Evolutionary conservation across 768 basidiomycete genomes (phyloP).

Genomic region (Sarcodon sp.): DNA sequence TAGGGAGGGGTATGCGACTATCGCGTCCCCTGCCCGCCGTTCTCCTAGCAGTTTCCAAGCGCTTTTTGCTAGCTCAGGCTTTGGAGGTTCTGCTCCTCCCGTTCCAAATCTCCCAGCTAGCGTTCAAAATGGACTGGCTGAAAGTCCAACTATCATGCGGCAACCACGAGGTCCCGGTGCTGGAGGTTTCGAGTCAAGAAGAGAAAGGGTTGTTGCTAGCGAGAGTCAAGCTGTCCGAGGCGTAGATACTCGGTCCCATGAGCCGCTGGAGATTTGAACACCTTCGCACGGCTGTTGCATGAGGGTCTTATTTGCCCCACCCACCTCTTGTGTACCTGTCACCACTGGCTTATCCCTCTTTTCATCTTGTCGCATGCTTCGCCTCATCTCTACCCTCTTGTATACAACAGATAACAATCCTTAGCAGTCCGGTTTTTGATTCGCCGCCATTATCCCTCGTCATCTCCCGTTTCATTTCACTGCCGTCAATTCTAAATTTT

Average conservation of each 20-base stretch:
- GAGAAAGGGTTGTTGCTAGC: slow-evolving; percentile 22
- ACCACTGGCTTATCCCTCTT: too few relatives aligned
- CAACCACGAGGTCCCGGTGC: slow-evolving; percentile 79
- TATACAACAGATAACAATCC: too few relatives aligned
- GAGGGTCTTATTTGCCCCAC: background rate
- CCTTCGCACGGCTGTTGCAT: background rate
- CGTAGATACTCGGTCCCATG: slow-evolving; percentile 76
- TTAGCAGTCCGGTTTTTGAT: too few relatives aligned
- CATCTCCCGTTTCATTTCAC: too few relatives aligned
- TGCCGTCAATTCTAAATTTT: too few relatives aligned
- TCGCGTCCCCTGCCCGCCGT: slow-evolving; percentile 72
- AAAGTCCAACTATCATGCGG: slow-evolving; percentile 44
- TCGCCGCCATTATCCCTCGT: too few relatives aligned
- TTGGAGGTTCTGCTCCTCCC: slow-evolving; percentile 45
- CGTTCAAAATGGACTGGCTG: slow-evolving; percentile 21
- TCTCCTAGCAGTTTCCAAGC: slow-evolving; percentile 58
- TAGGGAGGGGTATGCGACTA: slow-evolving; percentile 75
- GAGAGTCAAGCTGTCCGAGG: slow-evolving; percentile 56
- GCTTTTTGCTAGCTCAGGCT: slow-evolving; percentile 36
- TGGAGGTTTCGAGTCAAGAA: slow-evolving; percentile 57
- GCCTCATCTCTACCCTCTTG: too few relatives aligned
- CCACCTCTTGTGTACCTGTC: too few relatives aligned
- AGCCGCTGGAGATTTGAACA: slow-evolving; percentile 69
- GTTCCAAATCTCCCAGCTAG: slow-evolving; percentile 69
- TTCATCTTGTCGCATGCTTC: too few relatives aligned